Base-by-base conservation (phyloP, 2,329 filamentous ascomycete species). In the Aspergillus sp. region DNA sequence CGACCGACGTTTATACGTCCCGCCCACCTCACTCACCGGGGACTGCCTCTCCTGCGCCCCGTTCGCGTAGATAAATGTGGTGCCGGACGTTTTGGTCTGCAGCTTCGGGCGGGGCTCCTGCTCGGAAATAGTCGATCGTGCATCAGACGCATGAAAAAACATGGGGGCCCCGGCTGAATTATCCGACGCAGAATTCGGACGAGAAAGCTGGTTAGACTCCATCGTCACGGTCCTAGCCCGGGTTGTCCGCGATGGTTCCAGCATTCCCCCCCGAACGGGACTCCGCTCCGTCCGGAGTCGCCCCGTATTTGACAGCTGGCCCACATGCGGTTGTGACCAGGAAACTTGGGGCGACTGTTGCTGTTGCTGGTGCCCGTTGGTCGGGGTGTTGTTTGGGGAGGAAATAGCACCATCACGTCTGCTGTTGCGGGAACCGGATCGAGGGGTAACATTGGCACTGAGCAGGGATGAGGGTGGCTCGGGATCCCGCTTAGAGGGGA, bases 111-210 rank as follows among this genome's bases (percentile, higher is more conserved):
- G 70, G 59, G 62, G 55, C 36, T 76, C 74, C 25, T 64, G 49
- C 23, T 78, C 74, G 4, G 73, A 72, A n/a, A 78, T 79, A 28
- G 52, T 55, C 38, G 80, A 76, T 67, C 85, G 88, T 41, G 85
- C 90, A 67, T 97, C 91, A 73, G 88, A 91, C 28, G 93, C 95
- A 74, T 96, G 93, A 75, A 99, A 97, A 83, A 98, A 98, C 79
- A 92, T 94, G 56, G 89, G 78, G 19, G 75, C 70, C 4, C 70
- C 72, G 15, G 73, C 65, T 5, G 73, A 63, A 45, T 72, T 70
- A 52, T 73, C 78, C 58, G 66, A 74, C 55, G 71, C 76, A 4
- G 72, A 77, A 56, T 65, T 73, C 19, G 68, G 73, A 36, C 67
- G 75, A 59, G 74, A 73, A 51, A 58, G 61, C 59, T 67, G 67